Evolutionary conservation across 2,329 filamentous ascomycete genomes (phyloP), one percentile per base, ranked within the genome.

Genomic region (Xylariaceae sp.): DNA sequence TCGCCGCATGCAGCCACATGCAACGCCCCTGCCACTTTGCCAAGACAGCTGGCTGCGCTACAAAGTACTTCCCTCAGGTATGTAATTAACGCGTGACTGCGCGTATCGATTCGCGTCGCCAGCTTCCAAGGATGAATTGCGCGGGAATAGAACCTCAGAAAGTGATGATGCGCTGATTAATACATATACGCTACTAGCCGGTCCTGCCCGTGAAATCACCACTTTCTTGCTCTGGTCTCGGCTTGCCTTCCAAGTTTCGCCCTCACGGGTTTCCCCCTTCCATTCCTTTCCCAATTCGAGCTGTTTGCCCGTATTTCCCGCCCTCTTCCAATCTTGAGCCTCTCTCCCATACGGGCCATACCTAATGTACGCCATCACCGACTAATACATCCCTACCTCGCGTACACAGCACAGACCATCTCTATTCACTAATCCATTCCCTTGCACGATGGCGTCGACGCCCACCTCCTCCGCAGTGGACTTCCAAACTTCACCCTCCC

Each of bases 51-150:
- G n/a, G 10, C 6, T 10, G 10, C 26, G 8, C 26, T 26, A 26
- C 8, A 26, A 26, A 4, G 26, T n/a, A 34, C 5, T 9, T 34
- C 5, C 8, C 30, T 15, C 13, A 34, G 30, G 26, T 3, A 37
- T n/a, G 6, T 56, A 66, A 55, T 69, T 65, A 62, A 68, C 67
- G 66, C 67, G 66, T 68, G 67, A 67, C 63, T 61, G 56, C 66
- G 66, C 55, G 60, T 19, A 47, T 44, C 22, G 48, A 49, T 57
- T 68, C 67, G 67, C 67, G 67, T 68, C 58, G 49, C 26, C 47
- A 40, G 46, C 41, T 54, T 34, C n/a, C n/a, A n/a, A n/a, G n/a
- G n/a, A n/a, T n/a, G 51, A 52, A 15, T 59, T 26, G 36, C 7
- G 36, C n/a, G 15, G n/a, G n/a, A 42, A 26, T 42, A 10, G 12